phyloP scores from a whole-genome alignment of 345 rosid genomes.

The Citrus australasica region DNA sequence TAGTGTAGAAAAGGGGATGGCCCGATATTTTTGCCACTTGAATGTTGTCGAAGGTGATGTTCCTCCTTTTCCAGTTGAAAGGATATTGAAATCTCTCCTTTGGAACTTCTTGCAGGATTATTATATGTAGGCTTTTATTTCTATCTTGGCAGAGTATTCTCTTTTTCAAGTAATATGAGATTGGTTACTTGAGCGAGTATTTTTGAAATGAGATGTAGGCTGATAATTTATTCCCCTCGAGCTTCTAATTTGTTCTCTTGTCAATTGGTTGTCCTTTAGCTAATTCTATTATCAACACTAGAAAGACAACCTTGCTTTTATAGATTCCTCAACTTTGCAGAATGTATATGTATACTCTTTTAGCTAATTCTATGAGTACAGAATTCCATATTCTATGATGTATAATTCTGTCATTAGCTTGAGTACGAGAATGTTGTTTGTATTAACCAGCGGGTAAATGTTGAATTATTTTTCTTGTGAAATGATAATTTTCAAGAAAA shows the following conservation, averaged over 20 bases:
- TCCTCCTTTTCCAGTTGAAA: not conserved
- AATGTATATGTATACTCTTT: not conserved
- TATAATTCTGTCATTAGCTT: too few relatives aligned
- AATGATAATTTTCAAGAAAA: too few relatives aligned
- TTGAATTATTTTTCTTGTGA: too few relatives aligned
- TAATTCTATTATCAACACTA: not conserved
- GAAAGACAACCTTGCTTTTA: not conserved
- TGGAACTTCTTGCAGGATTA: conserved; percentile 8
- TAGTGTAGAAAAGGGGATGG: conserved; percentile 9
- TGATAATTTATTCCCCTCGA: not conserved
- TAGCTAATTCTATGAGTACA: not conserved
- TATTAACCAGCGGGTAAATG: too few relatives aligned
- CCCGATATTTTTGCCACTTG: conserved; percentile 7
- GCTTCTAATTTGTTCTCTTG: not conserved
- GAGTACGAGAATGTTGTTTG: too few relatives aligned
- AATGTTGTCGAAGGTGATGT: not conserved
- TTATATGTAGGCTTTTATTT: not conserved
- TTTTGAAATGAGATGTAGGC: not conserved
- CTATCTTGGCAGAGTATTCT: conserved; percentile 5
- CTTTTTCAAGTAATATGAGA: not conserved
- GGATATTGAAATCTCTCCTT: conserved; percentile 10
- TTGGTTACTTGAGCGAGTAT: not conserved
- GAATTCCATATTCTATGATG: not conserved
- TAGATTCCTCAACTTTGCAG: not conserved
- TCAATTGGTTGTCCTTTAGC: not conserved